Evolutionary conservation across 305 asterid species (phyloP), one percentile per base, ranked within the genome.

Genomic region (Fraxinus greggii): DNA sequence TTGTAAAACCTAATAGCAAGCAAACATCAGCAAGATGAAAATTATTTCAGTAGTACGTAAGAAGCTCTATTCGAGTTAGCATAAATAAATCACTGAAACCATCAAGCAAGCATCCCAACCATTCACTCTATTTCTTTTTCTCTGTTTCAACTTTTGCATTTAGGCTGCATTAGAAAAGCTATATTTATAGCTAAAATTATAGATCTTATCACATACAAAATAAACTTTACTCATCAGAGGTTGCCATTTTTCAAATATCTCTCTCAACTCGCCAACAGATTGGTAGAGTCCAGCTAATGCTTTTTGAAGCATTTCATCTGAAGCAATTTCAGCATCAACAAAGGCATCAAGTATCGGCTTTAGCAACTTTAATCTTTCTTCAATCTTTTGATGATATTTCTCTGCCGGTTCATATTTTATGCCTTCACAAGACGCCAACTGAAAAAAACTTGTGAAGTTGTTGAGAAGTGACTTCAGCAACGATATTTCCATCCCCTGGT

Each of bases 211-310:
- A 92, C 98, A 1, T 92, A 94, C 98, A 87, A 92, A 91, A 89
- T 91, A 92, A 78, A 92, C 79, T 92, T 92, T 94, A 88, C 97
- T 94, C 97, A 89, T 93, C 85, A 94, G 85, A 36, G 91, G 92
- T 59, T 91, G 92, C 95, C 96, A 91, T 84, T 78, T 89, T 74
- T 90, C 95, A 79, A 91, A 91, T 74, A 89, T 89, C 83, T 93
- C 92, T 86, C 90, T 92, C 85, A 92, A 80, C 29, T 92, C 95
- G 85, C 87, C 93, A 83, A 92, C 91, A 76, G 88, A 88, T 56
- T 88, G 92, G 83, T 85, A 86, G 82, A 92, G 89, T 80, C 88
- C 92, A 8, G 89, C 38, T 78, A 88, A 87, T 72, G 89, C 89
- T 80, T 89, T 89, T 83, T 85, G 96, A 83, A 91, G 87, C 87